phyloP scores from a whole-genome alignment of 805 yeast genomes.

The Yamadazyma scolyti region DNA sequence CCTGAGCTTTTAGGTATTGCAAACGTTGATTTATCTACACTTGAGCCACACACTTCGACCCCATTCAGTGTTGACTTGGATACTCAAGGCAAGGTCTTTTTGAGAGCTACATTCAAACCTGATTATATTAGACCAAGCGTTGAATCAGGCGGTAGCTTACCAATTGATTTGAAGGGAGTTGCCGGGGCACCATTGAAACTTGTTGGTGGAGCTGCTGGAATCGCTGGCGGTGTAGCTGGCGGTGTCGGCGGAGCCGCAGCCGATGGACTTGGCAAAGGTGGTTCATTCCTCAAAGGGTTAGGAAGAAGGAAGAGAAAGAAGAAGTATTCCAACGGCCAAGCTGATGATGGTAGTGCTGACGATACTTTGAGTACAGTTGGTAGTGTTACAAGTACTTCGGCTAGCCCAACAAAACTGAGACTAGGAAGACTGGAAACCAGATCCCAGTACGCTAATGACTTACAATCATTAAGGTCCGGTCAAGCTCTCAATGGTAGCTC shows the following conservation, averaged over 20 bases:
- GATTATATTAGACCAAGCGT: constrained; percentile 65
- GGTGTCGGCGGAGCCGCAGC: constrained; percentile 43
- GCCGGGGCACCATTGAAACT: constrained; percentile 48
- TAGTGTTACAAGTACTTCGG: constrained; percentile 2
- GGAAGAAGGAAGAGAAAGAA: constrained; percentile 19
- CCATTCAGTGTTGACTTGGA: constrained; percentile 48
- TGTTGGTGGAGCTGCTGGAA: constrained; percentile 39
- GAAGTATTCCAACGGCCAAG: constrained; percentile 7
- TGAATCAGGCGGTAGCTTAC: constrained; percentile 35
- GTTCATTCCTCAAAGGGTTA: constrained; percentile 33
- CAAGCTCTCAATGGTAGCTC: background rate
- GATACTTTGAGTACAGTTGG: constrained; percentile 2
- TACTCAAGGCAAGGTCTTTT: constrained; percentile 62
- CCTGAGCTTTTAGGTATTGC: constrained; percentile 59
- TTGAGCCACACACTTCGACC: constrained; percentile 45
- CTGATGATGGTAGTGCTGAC: constrained; percentile 1
- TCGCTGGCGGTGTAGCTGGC: constrained; percentile 32
- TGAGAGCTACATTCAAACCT: constrained; percentile 56
- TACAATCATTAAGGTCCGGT: constrained; percentile 37
- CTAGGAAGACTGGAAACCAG: constrained; percentile 4
- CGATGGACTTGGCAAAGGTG: constrained; percentile 49
- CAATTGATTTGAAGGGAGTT: constrained; percentile 35
- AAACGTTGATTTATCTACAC: constrained; percentile 43
- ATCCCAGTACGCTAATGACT: constrained; percentile 24
- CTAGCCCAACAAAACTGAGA: constrained; percentile 7